Conservation (phyloP, 1,139 yeast species). For the Lodderomyces oxycetoniae region DNA sequence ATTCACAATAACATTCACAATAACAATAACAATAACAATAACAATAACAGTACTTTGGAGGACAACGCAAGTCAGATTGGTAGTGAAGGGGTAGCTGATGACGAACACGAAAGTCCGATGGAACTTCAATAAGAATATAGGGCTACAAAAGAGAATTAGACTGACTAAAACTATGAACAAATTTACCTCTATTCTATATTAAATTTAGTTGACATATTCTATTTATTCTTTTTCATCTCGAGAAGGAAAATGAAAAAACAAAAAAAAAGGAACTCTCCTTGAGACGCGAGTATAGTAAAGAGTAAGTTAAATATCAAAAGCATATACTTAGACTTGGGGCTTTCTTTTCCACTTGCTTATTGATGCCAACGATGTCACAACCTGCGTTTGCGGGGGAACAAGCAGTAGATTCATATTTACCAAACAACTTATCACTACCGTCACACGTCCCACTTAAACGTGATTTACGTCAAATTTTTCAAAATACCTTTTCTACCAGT, state of each 20-base stretch:
- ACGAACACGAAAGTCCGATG: not conserved
- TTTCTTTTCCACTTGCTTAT: no score
- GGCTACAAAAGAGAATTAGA: no score
- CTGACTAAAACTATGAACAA: no score
- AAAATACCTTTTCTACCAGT: conserved; percentile 7
- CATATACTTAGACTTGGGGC: no score
- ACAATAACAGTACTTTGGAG: not conserved
- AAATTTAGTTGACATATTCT: no score
- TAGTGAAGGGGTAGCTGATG: not conserved
- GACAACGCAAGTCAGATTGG: not conserved
- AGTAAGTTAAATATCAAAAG: no score
- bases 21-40: not conserved
- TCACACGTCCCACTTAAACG: conserved; percentile 10
- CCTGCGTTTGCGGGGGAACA: not conserved
- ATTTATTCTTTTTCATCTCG: no score
- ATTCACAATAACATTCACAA: no score
- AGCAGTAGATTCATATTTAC: conserved; percentile 6
- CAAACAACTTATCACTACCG: conserved; percentile 11
- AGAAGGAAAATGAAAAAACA: no score
- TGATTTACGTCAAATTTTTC: conserved; percentile 9
- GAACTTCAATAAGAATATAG: not conserved
- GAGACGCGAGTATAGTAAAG: no score
- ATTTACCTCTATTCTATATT: no score
- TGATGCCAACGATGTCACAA: conserved; percentile 4
- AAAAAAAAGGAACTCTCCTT: no score